These are phyloP conservation scores for Hagleromyces aurorensis DNA, from an alignment of 805 yeast genomes.

Conservation along the genomic window DNA sequence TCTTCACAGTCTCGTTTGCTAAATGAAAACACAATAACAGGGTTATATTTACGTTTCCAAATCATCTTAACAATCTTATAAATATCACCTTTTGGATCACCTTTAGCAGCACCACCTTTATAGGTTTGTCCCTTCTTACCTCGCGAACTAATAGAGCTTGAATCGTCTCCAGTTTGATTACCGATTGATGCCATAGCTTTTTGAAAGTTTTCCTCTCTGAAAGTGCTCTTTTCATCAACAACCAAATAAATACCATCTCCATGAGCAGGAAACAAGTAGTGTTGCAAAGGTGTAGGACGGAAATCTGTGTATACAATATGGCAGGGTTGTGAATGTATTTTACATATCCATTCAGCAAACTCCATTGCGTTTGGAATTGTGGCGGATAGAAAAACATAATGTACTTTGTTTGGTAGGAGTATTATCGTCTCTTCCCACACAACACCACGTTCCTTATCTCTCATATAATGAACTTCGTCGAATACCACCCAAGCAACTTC, in stretches of 20 bases:
- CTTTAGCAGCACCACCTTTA: constrained; percentile 69
- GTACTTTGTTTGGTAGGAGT: constrained; percentile 90
- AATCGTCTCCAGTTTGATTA: constrained; percentile 78
- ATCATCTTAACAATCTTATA: constrained; percentile 97
- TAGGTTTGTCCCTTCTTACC: constrained; percentile 74
- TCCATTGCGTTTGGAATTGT: constrained; percentile 98
- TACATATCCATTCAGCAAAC: constrained; percentile 97
- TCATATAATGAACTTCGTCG: constrained; percentile 98
- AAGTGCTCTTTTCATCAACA: constrained; percentile 93
- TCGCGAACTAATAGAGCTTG: constrained; percentile 47
- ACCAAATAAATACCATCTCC: constrained; percentile 97
- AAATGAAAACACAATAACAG: constrained; percentile 97
- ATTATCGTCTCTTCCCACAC: constrained; percentile 99
- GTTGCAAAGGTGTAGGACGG: constrained; percentile 98
- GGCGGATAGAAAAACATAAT: constrained; percentile 87
- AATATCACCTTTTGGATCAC: constrained; percentile 72
- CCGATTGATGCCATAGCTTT: constrained; percentile 94
- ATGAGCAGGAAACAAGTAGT: constrained; percentile 94
- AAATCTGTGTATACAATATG: constrained; percentile 98
- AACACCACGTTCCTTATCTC: constrained; percentile 96
- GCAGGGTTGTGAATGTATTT: constrained; percentile 92
- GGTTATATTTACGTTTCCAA: constrained; percentile 92
- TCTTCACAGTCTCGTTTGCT: constrained; percentile 95
- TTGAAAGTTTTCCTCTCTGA: constrained; percentile 96
- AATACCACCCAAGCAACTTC: constrained; percentile 99